Evolutionary conservation across 2,329 filamentous ascomycete species (phyloP), one percentile per base, ranked within the genome.

Genomic region (Stagonosporopsis cucurbitacearum): DNA sequence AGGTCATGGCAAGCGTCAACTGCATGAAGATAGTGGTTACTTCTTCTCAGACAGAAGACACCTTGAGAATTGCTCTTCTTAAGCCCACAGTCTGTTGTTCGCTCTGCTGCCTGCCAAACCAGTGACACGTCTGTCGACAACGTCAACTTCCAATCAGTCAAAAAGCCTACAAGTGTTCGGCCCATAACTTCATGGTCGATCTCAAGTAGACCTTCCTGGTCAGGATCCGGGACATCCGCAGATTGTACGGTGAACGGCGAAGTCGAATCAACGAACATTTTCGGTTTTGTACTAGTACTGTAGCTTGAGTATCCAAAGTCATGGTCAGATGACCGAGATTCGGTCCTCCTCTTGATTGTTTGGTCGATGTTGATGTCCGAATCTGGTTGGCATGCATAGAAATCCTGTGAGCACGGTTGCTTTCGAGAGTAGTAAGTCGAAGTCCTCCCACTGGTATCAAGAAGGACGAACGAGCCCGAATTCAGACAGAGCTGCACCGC

Each of bases 181-280:
- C 32, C 53, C 42, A 51, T 20, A 37, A 25, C 30, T 33, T 25
- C 6, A 36, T 28, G 32, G 53, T 26, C 53, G 47, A 56, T 51
- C 42, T 43, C 44, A 32, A 32, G 43, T 32, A 46, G 22, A 51
- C 42, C 23, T 56, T 39, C 36, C 25, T 22, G 33, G 19, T 48
- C 37, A 43, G 20, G 42, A 50, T 33, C 37, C 37, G 37, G 30
- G 17, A 15, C 8, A 17, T 56, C 47, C 47, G 46, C 19, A 41
- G 13, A 35, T 20, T 30, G 23, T 44, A 25, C 23, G 23, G 11
- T 25, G 39, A 17, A 49, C 35, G 45, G 47, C 47, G 33, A 55
- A 15, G 22, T 22, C 30, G 17, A 41, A 20, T 20, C 5, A 3
- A 36, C 28, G 15, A 20, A n/a, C 20, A n/a, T 15, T 49, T 30